Evolutionary conservation across 2,329 filamentous ascomycete species (phyloP), one percentile per base, ranked within the genome.

Genomic region (Ambrosiella xylebori): DNA sequence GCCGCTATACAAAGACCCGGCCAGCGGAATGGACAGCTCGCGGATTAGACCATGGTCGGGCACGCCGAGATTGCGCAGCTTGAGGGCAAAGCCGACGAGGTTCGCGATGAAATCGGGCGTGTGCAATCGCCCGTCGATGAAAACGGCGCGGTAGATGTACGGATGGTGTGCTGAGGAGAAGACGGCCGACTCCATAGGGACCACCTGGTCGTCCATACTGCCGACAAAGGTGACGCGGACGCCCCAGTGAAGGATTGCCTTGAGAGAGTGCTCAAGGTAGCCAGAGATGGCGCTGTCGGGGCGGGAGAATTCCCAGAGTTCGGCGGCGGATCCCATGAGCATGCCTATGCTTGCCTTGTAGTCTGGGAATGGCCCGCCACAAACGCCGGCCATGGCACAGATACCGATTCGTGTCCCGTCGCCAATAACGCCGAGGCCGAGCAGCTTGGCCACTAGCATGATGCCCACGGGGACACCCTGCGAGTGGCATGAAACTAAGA

Each of bases 171-270:
- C 82, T 0, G 86, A 86, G 0, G 88, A 85, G 69, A 94, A 95
- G 0, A 93, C 81, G 13, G 91, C 89, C 1, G 90, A 96, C 81
- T 74, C 52, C n/a, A 36, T 40, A 13, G 90, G 91, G 12, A 98
- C 90, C 1, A 98, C 76, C 69, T 98, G 93, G 69, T 98, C 93
- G 68, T 98, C 93, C 56, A 98, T 94, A 69, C 90, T 96, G 57
- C 91, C 91, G 60, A 95, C 78, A 67, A 90, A 96, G 0, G 89
- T 86, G 54, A 97, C 80, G 45, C 88, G 81, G 12, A 87, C 87
- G 11, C 90, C 89, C 64, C 88, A 85, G 13, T 83, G 78, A 6
- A 98, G 73, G 1, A 85, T 84, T 8, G 79, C 79, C 65, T 85
- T 82, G 2, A 97, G 72, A 0, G 89, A 82, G 36, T 81, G 75